Base-by-base conservation (phyloP, 2,329 filamentous ascomycete genomes). In the Coniochaeta prunicola region DNA sequence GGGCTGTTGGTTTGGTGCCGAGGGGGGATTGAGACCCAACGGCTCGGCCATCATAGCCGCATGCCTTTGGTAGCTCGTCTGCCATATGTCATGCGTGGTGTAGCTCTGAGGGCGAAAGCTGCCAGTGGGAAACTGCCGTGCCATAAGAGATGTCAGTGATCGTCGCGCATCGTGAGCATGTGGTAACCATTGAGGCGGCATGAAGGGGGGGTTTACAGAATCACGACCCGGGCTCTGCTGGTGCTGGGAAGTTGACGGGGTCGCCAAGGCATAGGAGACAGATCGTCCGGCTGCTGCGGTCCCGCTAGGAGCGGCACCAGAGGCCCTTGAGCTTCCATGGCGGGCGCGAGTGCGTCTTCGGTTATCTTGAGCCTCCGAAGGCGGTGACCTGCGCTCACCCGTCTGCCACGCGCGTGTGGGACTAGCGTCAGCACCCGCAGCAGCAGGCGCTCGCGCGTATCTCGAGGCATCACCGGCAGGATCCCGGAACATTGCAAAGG, bases 271-370 rank as follows among this genome's bases (percentile, higher is more conserved):
- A 24, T 50, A 30, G 4, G 45, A 50, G 4, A 9, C 45, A 13
- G 45, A 50, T 17, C 24, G 45, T 1, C 45, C 54, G 54, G 54
- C 13, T 26, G 54, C n/a, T 26, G 34, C 54, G 34, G 45, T 30
- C 2, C 24, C 45, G 24, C 24, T n/a, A 26, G n/a, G 6, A 13
- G 45, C 45, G 7, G 45, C 10, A 26, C 12, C 9, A 1, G 13
- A 58, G 36, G 54, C 56, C 15, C 64, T 60, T 33, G 63, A 63
- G 57, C 59, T 64, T 26, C 60, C 61, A 28, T 66, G 65, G 3
- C 68, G 64, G 7, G 64, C 50, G 10, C 68, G 62, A 1, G 64
- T 67, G 8, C 67, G 64, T 30, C 68, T 64, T 17, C 64, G 61
- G 31, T 40, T 58, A 15, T 70, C 65, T 12, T 59, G 58, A 3